Percentiles rank a stretch among this genome's conserved stretches.
Conservation (phyloP, 2,329 filamentous ascomycete species). For the Exophiala viscosa region DNA sequence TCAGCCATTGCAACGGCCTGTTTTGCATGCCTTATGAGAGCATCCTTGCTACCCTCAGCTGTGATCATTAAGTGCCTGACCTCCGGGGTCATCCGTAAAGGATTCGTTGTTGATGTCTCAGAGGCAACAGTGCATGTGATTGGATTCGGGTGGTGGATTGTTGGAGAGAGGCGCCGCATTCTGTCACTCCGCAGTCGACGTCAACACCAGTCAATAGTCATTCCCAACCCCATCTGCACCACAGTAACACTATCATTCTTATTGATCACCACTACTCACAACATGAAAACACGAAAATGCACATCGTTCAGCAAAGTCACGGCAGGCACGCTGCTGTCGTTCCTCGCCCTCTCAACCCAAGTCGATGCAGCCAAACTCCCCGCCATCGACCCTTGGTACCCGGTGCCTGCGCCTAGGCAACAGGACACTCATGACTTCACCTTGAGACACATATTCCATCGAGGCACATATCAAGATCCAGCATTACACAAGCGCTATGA, state of each 20-base stretch:
- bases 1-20: neutral
- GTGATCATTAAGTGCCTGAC: constrained; percentile 5
- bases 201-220: constrained; percentile 3
- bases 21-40: neutral
- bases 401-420: constrained; percentile 19
- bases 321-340: constrained; percentile 60
- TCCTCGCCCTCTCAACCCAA: constrained; percentile 55
- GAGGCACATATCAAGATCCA: constrained; percentile 77
- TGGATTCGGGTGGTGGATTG: constrained; percentile 4
- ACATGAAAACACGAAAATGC: constrained; percentile 36
- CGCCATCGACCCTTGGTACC: constrained; percentile 25
- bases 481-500: constrained; percentile 73
- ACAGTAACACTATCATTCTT: constrained; percentile 2
- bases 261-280: constrained; percentile 1
- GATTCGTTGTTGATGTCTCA: constrained; percentile 6
- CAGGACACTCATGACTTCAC: constrained; percentile 38
- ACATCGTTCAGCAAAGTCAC: constrained; percentile 62
- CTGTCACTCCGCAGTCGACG: constrained; percentile 10
- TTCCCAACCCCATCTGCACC: neutral
- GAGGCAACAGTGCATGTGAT: constrained; percentile 13
- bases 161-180: neutral
- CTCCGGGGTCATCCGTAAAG: constrained; percentile 14
- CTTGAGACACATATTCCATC: constrained; percentile 87
- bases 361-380: constrained; percentile 16
- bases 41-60: neutral